Percentiles rank a stretch among this genome's conserved stretches.
These are phyloP conservation scores for Backusella mclennaniae DNA, from an alignment of 192 early-diverging fungal species.

Conservation along the genomic window DNA sequence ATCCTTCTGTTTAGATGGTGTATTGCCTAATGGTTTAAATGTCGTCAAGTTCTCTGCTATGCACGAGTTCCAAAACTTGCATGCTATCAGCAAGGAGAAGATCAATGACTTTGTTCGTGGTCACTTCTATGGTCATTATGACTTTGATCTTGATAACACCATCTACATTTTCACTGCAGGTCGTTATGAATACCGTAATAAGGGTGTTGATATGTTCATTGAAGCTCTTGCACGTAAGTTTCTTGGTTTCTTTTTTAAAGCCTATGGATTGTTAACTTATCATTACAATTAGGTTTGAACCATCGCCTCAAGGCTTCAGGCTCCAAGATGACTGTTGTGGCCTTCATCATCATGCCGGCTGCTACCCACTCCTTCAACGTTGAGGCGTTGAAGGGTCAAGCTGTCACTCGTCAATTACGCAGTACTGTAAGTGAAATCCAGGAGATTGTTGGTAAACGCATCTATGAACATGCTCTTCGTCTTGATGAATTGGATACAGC, in stretches of 20 bases:
- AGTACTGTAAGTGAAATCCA: conserved; percentile 88
- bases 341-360: conserved; percentile 95
- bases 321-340: conserved; percentile 91
- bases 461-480: conserved; percentile 81
- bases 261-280: not conserved
- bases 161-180: conserved; percentile 98
- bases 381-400: conserved; percentile 95
- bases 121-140: conserved; percentile 96
- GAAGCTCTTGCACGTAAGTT: conserved; percentile 84
- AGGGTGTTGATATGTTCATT: conserved; percentile 97
- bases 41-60: conserved; percentile 96
- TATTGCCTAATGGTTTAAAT: conserved; percentile 93
- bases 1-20: conserved; percentile 65
- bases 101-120: conserved; percentile 97
- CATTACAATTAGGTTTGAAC: conserved; percentile 66
- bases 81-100: conserved; percentile 88
- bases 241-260: not conserved
- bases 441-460: conserved; percentile 74
- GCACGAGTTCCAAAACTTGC: conserved; percentile 98
- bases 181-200: conserved; percentile 96
- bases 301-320: conserved; percentile 73
- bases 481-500: conserved; percentile 72
- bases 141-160: conserved; percentile 95
- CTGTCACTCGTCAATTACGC: conserved; percentile 91
- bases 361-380: conserved; percentile 91